phyloP scores from a whole-genome alignment of 495 filamentous ascomycete species.

The Achaetomiella virescens region DNA sequence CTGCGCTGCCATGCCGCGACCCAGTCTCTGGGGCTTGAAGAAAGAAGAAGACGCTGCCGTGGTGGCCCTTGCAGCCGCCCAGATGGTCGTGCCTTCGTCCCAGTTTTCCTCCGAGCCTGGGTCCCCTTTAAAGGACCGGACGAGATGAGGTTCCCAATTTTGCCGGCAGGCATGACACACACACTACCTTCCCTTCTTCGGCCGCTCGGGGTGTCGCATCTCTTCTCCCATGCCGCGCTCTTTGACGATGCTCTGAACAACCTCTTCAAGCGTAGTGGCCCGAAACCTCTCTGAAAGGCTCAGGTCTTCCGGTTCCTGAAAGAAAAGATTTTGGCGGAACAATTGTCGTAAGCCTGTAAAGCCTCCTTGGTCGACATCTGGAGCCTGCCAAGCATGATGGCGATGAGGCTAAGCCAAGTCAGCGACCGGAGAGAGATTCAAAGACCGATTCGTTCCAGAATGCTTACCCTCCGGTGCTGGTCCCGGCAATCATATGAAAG shows the following conservation, averaged over 20 bases:
- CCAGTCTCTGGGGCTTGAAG: slow-evolving; percentile 18
- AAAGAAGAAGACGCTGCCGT: slow-evolving; percentile 27
- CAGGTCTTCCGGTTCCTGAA: slow-evolving; percentile 19
- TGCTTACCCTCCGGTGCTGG: slow-evolving; percentile 36
- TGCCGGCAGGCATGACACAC: slow-evolving; percentile 13
- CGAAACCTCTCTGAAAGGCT: slow-evolving; percentile 6
- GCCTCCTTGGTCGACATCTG: slow-evolving; percentile 29
- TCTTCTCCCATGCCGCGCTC: background rate
- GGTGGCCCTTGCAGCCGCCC: slow-evolving; percentile 28
- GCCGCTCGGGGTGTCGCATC: slow-evolving; percentile 11
- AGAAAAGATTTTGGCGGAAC: slow-evolving; percentile 25
- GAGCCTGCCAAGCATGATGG: slow-evolving; percentile 33
- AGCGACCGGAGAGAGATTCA: background rate
- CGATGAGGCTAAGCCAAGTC: slow-evolving; percentile 26
- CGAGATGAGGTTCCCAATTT: background rate
- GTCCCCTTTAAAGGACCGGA: slow-evolving; percentile 3
- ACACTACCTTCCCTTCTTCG: slow-evolving; percentile 12
- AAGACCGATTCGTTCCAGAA: background rate
- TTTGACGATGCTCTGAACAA: slow-evolving; percentile 11
- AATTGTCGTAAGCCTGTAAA: slow-evolving; percentile 21
- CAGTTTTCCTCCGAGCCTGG: background rate
- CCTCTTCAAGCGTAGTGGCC: slow-evolving; percentile 9
- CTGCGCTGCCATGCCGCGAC: background rate
- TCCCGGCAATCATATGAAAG: slow-evolving; percentile 37
- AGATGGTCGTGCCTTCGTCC: slow-evolving; percentile 16